Percentiles rank a stretch among this genome's conserved stretches.
Conservation (phyloP, 805 yeast species). For the Barnettozyma salicaria region DNA sequence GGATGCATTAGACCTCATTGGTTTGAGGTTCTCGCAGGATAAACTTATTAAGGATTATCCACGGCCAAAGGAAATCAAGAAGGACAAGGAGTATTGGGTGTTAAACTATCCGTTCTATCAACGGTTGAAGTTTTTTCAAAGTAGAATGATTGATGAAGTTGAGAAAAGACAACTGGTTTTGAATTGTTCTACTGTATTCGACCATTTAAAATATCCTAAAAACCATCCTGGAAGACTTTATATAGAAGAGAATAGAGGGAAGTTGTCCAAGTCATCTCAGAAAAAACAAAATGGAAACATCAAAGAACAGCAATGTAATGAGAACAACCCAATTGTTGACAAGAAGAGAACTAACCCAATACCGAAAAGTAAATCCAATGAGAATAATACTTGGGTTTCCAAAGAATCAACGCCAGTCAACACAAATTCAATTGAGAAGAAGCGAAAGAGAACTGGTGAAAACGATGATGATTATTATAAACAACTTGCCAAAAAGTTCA, state of each 20-base stretch:
- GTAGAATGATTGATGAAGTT: conserved; percentile 8
- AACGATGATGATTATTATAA: conserved; percentile 32
- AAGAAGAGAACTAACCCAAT: neutral
- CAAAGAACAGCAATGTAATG: neutral
- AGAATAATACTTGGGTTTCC: conserved; percentile 19
- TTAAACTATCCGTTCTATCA: conserved; percentile 33
- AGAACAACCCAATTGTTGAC: no score
- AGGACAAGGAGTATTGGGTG: conserved; percentile 29
- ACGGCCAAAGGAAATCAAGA: conserved; percentile 14
- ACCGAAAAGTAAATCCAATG: neutral
- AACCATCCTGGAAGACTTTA: conserved; percentile 17
- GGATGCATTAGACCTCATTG: conserved; percentile 23
- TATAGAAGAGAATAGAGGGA: neutral
- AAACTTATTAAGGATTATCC: conserved; percentile 28
- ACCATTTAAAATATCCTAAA: conserved; percentile 14
- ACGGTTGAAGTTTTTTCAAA: conserved; percentile 17
- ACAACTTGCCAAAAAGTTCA: conserved; percentile 43
- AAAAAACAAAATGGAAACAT: neutral
- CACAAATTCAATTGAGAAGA: conserved; percentile 16
- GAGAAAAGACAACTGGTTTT: conserved; percentile 8
- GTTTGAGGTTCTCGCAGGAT: conserved; percentile 21
- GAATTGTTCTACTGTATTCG: conserved; percentile 18
- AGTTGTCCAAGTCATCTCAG: no score
- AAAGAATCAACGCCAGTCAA: conserved; percentile 17
- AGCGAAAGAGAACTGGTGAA: conserved; percentile 7